These are phyloP conservation scores for Thermoascus crustaceus DNA, from an alignment of 2,329 filamentous ascomycete genomes.

Conservation along the genomic window DNA sequence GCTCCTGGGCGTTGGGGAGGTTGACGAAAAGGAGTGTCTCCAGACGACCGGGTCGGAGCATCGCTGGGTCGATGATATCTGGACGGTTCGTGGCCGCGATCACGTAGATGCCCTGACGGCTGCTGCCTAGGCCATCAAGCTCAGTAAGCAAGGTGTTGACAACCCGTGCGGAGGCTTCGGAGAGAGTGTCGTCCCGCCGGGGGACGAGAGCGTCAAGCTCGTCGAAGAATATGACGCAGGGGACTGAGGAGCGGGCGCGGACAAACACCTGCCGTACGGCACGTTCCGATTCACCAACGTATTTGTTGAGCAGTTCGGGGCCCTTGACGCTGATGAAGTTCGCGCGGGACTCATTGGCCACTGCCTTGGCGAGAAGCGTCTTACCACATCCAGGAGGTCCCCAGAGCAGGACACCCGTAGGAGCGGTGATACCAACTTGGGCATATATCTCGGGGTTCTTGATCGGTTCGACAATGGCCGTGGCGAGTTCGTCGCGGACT, in stretches of 20 bases:
- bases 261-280: slow-evolving; percentile 87
- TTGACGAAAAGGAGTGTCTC: slow-evolving; percentile 87
- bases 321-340: slow-evolving; percentile 99
- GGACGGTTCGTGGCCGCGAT: slow-evolving; percentile 92
- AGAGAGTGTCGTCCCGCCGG: slow-evolving; percentile 66
- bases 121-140: slow-evolving; percentile 70
- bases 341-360: slow-evolving; percentile 88
- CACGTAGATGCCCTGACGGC: slow-evolving; percentile 79
- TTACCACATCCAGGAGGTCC: slow-evolving; percentile 96
- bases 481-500: slow-evolving; percentile 73
- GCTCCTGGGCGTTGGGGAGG: slow-evolving; percentile 67
- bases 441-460: slow-evolving; percentile 69
- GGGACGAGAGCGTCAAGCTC: slow-evolving; percentile 91
- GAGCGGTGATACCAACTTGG: slow-evolving; percentile 67
- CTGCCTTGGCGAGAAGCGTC: slow-evolving; percentile 89
- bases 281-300: slow-evolving; percentile 90
- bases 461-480: slow-evolving; percentile 86
- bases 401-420: slow-evolving; percentile 88
- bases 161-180: slow-evolving; percentile 77
- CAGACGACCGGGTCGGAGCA: slow-evolving; percentile 83
- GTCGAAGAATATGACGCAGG: slow-evolving; percentile 96
- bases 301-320: slow-evolving; percentile 93
- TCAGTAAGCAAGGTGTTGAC: slow-evolving; percentile 95
- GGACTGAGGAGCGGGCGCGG: slow-evolving; percentile 74
- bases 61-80: slow-evolving; percentile 92